Percentiles rank a stretch among this genome's conserved stretches.
Conservation (phyloP, 176 grass and related monocot species). For the Eleusine indica region DNA sequence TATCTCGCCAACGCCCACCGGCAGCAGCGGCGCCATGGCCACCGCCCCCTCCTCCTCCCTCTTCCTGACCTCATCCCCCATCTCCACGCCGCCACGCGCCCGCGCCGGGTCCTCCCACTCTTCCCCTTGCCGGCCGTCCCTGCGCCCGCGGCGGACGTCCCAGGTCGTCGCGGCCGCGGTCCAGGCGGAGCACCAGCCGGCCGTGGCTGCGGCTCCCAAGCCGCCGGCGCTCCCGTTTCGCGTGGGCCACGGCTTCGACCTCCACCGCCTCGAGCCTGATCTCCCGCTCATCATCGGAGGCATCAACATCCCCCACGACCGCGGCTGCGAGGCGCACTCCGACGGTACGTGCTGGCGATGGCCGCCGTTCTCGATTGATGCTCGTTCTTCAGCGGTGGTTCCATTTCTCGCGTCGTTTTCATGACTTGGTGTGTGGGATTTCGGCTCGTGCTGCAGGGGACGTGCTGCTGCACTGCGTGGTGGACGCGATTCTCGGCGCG, state of each 20-base stretch:
- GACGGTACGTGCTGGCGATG: constrained; percentile 54
- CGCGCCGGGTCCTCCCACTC: neutral
- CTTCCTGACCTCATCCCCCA: constrained; percentile 55
- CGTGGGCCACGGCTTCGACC: constrained; percentile 93
- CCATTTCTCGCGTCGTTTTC: constrained; percentile 6
- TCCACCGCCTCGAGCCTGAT: constrained; percentile 92
- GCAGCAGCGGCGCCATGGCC: constrained; percentile 58
- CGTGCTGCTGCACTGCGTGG: constrained; percentile 98
- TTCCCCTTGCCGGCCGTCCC: constrained; percentile 4
- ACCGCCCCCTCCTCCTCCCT: constrained; percentile 48
- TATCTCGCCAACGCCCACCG: constrained; percentile 27
- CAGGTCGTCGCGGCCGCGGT: constrained; percentile 44
- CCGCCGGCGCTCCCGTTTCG: constrained; percentile 85
- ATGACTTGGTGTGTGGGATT: neutral
- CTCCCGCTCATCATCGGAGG: constrained; percentile 98
- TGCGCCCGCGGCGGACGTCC: constrained; percentile 25
- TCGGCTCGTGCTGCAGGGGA: constrained; percentile 58
- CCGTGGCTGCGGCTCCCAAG: constrained; percentile 49
- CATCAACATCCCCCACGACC: constrained; percentile 88
- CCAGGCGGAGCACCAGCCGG: constrained; percentile 68
- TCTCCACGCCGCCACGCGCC: constrained; percentile 41
- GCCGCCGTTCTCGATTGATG: neutral
- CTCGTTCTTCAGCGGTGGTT: neutral
- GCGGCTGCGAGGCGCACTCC: constrained; percentile 93
- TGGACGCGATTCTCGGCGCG: constrained; percentile 97